Evolutionary conservation across 495 filamentous ascomycete genomes (phyloP).

Genomic region (Podospora comata): DNA sequence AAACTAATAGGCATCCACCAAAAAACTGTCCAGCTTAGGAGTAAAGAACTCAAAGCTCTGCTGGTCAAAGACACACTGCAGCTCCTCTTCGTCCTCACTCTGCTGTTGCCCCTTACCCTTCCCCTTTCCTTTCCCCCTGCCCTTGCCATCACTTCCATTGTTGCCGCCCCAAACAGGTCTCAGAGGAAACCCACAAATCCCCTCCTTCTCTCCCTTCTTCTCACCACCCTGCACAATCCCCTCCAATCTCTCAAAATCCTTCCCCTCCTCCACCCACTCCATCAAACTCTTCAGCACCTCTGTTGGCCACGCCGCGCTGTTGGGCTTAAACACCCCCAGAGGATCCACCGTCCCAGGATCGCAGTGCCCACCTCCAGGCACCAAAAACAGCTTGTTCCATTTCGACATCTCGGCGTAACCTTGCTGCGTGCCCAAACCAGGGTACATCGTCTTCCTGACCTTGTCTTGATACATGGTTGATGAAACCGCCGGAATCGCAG

Average conservation of each 20-base stretch:
- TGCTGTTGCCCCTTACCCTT: not conserved
- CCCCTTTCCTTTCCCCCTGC: not conserved
- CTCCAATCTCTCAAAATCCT: conserved; percentile 40
- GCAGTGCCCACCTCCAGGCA: conserved; percentile 54
- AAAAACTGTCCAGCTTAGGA: not conserved
- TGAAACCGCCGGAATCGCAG: conserved; percentile 45
- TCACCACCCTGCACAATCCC: conserved; percentile 37
- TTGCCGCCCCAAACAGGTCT: conserved; percentile 43
- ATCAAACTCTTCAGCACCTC: conserved; percentile 45
- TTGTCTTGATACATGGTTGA: conserved; percentile 51
- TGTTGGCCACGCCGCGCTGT: conserved; percentile 27
- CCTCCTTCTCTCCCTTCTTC: conserved; percentile 38
- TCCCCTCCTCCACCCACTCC: conserved; percentile 51
- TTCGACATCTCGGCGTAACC: conserved; percentile 41
- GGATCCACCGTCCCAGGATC: conserved; percentile 38
- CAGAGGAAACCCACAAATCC: conserved; percentile 48
- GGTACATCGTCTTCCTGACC: conserved; percentile 51
- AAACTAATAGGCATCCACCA: not conserved
- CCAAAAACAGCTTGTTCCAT: conserved; percentile 52
- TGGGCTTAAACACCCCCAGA: conserved; percentile 37
- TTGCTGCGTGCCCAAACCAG: conserved; percentile 35
- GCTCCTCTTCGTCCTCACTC: conserved; percentile 9
- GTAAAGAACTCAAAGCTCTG: not conserved
- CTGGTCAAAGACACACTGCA: conserved; percentile 47
- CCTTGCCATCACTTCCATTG: not conserved